Conservation (phyloP, 192 early-diverging fungal genomes). For the Rhizophagus sp. region DNA sequence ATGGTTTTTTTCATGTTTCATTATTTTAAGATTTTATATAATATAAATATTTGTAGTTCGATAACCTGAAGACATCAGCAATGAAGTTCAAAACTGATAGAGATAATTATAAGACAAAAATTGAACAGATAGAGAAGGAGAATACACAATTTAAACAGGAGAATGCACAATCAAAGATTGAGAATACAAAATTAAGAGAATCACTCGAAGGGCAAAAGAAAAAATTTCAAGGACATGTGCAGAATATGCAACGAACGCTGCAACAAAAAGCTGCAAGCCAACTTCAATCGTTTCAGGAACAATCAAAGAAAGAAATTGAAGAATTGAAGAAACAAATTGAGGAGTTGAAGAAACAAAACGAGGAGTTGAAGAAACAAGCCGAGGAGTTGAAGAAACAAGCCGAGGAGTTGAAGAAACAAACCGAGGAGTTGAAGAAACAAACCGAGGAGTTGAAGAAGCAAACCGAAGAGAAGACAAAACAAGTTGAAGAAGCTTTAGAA, state of each 20-base stretch:
- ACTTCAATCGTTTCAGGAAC: not conserved
- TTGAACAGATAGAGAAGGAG: not conserved
- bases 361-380: not conserved
- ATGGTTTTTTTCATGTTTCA: not conserved
- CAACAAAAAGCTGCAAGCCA: not conserved
- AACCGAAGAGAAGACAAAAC: not conserved
- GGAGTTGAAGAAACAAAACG: not conserved
- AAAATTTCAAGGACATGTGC: not conserved
- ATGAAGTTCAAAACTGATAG: not conserved
- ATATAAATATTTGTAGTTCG: not conserved
- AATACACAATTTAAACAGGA: not conserved
- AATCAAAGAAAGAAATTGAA: constrained; percentile 1
- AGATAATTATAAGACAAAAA: not conserved
- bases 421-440: not conserved
- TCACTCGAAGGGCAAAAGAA: not conserved
- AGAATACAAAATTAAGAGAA: not conserved
- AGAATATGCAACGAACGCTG: not conserved
- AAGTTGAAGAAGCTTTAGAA: not conserved
- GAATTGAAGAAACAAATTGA: not conserved
- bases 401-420: not conserved
- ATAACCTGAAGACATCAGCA: not conserved
- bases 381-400: not conserved
- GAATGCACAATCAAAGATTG: not conserved
- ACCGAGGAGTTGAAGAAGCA: not conserved
- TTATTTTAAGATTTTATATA: not conserved